phyloP scores from a whole-genome alignment of 192 early-diverging fungal genomes.

The Kickxella alabastrina region DNA sequence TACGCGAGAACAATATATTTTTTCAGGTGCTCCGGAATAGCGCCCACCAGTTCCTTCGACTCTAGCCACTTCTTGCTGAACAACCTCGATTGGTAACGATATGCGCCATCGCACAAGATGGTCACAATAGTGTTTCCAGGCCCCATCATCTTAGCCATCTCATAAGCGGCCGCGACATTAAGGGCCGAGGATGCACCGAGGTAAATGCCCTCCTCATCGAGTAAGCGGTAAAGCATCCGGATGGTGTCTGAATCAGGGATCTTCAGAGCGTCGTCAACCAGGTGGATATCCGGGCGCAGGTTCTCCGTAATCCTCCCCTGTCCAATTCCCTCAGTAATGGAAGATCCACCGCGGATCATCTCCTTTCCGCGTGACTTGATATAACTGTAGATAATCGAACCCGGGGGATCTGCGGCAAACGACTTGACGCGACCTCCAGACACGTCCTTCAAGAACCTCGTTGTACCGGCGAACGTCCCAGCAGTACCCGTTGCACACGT shows the following conservation, averaged over 20 bases:
- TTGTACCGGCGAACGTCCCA: slow-evolving; percentile 84
- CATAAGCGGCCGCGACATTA: slow-evolving; percentile 87
- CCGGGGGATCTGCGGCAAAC: slow-evolving; percentile 89
- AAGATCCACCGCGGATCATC: slow-evolving; percentile 70
- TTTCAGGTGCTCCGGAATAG: slow-evolving; percentile 79
- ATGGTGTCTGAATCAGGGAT: slow-evolving; percentile 80
- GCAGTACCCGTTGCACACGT: slow-evolving; percentile 90
- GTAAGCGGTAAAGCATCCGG: slow-evolving; percentile 80
- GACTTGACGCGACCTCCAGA: slow-evolving; percentile 66
- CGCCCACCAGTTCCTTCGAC: slow-evolving; percentile 69
- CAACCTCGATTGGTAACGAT: slow-evolving; percentile 76
- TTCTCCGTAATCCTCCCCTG: slow-evolving; percentile 93
- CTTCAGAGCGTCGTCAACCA: slow-evolving; percentile 79
- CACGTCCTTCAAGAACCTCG: slow-evolving; percentile 75
- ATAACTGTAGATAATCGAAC: slow-evolving; percentile 85
- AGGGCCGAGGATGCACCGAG: slow-evolving; percentile 87
- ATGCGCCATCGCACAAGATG: slow-evolving; percentile 85
- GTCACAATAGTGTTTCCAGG: slow-evolving; percentile 79
- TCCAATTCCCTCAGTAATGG: slow-evolving; percentile 95
- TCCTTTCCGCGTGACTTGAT: slow-evolving; percentile 65
- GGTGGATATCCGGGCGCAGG: slow-evolving; percentile 70
- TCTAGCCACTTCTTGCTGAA: slow-evolving; percentile 87
- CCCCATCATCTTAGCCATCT: slow-evolving; percentile 83
- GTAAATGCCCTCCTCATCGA: slow-evolving; percentile 94
- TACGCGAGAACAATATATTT: slow-evolving; percentile 77